phyloP scores from a whole-genome alignment of 2,329 filamentous ascomycete genomes.

The Westerdykella aurantiaca region DNA sequence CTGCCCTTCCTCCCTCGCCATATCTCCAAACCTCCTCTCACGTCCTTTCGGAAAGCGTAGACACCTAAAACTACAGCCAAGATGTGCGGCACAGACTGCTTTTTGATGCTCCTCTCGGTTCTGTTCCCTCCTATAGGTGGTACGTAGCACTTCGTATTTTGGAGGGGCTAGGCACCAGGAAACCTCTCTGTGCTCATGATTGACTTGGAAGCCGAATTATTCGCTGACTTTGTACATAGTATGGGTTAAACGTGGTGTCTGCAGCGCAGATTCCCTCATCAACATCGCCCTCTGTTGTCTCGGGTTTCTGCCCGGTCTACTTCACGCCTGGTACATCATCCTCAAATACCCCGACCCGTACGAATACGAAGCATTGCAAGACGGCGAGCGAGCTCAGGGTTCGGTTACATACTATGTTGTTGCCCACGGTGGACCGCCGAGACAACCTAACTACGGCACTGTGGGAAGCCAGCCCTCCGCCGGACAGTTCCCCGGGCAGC shows the following conservation, averaged over 20 bases:
- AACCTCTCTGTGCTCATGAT: not conserved
- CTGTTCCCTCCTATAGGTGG: slow-evolving; percentile 56
- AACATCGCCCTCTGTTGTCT: slow-evolving; percentile 78
- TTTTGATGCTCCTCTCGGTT: slow-evolving; percentile 55
- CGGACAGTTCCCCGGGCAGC: slow-evolving; percentile 41
- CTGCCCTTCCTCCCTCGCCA: not conserved
- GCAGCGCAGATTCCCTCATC: slow-evolving; percentile 85
- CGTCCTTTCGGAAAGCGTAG: not conserved
- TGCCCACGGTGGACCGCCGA: slow-evolving; percentile 23
- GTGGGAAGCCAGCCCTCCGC: slow-evolving; percentile 32
- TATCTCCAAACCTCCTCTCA: not conserved
- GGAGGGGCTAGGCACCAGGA: slow-evolving; percentile 13
- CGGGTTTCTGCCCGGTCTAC: slow-evolving; percentile 66
- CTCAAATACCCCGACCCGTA: slow-evolving; percentile 72
- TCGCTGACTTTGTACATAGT: slow-evolving; percentile 49
- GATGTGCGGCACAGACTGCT: slow-evolving; percentile 58
- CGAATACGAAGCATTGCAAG: slow-evolving; percentile 57
- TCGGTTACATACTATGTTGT: slow-evolving; percentile 73
- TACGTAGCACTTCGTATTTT: slow-evolving; percentile 29
- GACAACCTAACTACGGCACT: slow-evolving; percentile 37
- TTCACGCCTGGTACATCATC: slow-evolving; percentile 99
- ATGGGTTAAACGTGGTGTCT: slow-evolving; percentile 94
- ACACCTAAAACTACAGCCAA: slow-evolving; percentile 11
- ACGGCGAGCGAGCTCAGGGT: slow-evolving; percentile 49
- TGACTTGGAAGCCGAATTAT: not conserved